A percentile compares a stretch with the other conserved stretches of the same genome.
Conservation (phyloP, 176 grass and related monocot species). For the Triticum timopheevii region DNA sequence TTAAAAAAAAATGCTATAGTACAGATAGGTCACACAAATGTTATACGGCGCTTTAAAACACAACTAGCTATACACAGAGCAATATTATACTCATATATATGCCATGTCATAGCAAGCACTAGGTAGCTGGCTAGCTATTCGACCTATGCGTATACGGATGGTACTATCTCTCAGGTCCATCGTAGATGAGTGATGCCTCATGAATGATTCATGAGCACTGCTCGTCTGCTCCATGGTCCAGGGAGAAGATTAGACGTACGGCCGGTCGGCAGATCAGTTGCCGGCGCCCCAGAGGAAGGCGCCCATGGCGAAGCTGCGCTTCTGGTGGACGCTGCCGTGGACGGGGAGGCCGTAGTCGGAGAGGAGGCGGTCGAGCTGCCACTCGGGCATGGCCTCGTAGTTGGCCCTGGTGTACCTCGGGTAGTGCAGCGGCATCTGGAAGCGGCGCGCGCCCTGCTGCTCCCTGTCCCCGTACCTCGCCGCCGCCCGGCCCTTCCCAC, state of each 20-base stretch:
- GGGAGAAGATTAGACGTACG: background rate
- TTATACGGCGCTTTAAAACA: no score
- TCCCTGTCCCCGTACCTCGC: background rate
- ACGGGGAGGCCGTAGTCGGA: slow-evolving; percentile 76
- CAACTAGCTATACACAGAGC: no score
- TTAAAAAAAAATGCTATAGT: no score
- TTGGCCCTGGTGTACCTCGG: slow-evolving; percentile 61
- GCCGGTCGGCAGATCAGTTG: background rate
- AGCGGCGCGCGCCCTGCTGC: slow-evolving; percentile 6
- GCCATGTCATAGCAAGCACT: no score
- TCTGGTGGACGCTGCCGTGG: slow-evolving; percentile 44
- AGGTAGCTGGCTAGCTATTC: background rate
- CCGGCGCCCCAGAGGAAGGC: slow-evolving; percentile 71
- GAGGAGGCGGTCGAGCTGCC: slow-evolving; percentile 86
- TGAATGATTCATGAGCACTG: no score
- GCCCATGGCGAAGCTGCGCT: slow-evolving; percentile 77
- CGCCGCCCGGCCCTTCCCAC: background rate
- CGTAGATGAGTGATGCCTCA: no score
- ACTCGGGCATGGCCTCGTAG: slow-evolving; percentile 91
- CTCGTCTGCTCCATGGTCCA: no score
- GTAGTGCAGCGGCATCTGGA: slow-evolving; percentile 95
- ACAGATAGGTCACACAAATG: no score
- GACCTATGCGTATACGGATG: no score
- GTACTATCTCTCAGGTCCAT: background rate
- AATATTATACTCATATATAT: no score